Evolutionary conservation across 2,329 filamentous ascomycete genomes (phyloP), one percentile per base, ranked within the genome.

Genomic region (Colletotrichum orchidophilum): DNA sequence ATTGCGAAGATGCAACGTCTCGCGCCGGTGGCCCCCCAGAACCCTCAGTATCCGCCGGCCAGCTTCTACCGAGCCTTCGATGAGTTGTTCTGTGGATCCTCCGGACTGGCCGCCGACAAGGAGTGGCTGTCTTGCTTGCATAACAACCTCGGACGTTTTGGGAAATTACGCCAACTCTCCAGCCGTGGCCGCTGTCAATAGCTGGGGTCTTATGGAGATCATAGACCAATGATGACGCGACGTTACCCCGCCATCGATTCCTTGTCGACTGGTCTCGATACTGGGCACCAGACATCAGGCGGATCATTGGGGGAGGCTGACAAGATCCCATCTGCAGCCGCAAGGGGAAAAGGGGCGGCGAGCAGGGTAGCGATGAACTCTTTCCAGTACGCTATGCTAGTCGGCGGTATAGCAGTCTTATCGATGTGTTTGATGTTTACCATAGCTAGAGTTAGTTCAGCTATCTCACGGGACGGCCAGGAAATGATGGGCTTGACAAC

Each of bases 81-180:
- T 77, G 77, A 78, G 76, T 80, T 81, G 78, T 84, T 84, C 82
- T 81, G 78, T 83, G 80, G 81, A 71, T 67, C 61, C 70, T 73
- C 73, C 79, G 77, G 78, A 71, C 71, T 76, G 74, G 58, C 78
- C 78, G 76, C 73, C 58, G 55, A 71, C 76, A 75, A 70, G 74
- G 75, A 73, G 66, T 66, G 74, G 74, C 76, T 73, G 76, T 73
- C 73, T 73, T 76, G 70, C 59, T 77, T 78, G 83, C 84, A 86
- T 86, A 76, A 86, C 79, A 80, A 82, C 73, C 76, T 76, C 76
- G 75, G 77, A 80, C 77, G 72, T 62, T 80, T 84, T 83, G 80
- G 84, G 83, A 85, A 84, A 84, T 84, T 83, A 77, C 78, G 78
- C 75, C 78, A 79, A 77, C 70, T 78, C 75, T 80, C 64, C 81